Evolutionary conservation across 495 filamentous ascomycete genomes (phyloP), one percentile per base, ranked within the genome.

Genomic region (Podospora comata): DNA sequence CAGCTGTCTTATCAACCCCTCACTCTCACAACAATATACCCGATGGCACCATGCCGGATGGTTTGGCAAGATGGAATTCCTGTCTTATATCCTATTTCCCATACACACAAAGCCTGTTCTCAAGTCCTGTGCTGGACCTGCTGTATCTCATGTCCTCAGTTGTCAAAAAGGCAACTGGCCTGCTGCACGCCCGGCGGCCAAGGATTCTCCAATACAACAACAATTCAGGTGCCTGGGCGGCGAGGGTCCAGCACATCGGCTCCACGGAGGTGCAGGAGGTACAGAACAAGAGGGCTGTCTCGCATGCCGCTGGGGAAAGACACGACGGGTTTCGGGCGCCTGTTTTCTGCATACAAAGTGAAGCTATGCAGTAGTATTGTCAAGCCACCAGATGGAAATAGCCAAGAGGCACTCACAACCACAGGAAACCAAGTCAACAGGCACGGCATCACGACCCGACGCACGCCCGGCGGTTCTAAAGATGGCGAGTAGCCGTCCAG

Each of bases 381-480:
- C 9, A 48, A 48, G 39, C 39, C 39, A 48, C 13, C 39, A 16
- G 39, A 48, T 48, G 39, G 39, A 48, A 48, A 48, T 48, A 48
- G 39, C 39, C 39, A 48, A 48, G 39, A 16, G 39, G 15, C 39
- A 16, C 39, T 11, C 39, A 48, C 39, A 13, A 48, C 39, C 39
- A 48, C 2, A 48, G 39, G 39, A 16, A 16, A 48, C 39, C 39
- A 48, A 48, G 39, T 48, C 13, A 48, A 19, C n/a, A 58, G n/a
- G 55, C 55, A 58, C 55, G 55, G 23, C 23, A 26, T 58, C 23
- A 2, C 55, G 18, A 58, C 55, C 55, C n/a, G 55, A 58, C 55
- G 5, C n/a, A 58, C 55, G 55, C 55, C 55, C 55, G 55, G 55
- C 55, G 55, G 55, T 58, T 58, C 55, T 58, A 11, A 48, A 48